Evolutionary conservation across 2,329 filamentous ascomycete genomes (phyloP).

Genomic region (Scopulariopsis brevicaulis): DNA sequence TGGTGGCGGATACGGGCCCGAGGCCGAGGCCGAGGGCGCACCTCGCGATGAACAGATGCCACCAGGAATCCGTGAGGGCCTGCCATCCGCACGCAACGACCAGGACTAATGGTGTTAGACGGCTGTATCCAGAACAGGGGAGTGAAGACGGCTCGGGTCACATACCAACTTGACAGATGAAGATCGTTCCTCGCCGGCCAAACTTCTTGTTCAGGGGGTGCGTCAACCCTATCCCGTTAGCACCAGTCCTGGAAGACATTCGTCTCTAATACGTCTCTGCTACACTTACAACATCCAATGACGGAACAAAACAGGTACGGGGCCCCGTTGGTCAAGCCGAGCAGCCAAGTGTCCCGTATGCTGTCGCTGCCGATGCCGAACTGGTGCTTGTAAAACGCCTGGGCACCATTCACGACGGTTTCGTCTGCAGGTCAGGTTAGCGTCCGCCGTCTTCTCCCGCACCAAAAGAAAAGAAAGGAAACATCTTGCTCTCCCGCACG

Average conservation of each 20-base stretch:
- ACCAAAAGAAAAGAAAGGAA: not conserved
- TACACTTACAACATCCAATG: slow-evolving; percentile 47
- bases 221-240: slow-evolving; percentile 35
- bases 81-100: slow-evolving; percentile 41
- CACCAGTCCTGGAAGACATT: not conserved
- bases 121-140: not conserved
- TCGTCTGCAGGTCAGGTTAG: slow-evolving; percentile 30
- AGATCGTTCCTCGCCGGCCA: slow-evolving; percentile 61
- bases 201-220: slow-evolving; percentile 60
- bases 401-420: slow-evolving; percentile 58
- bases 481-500: no score
- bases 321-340: slow-evolving; percentile 49
- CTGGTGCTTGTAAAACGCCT: slow-evolving; percentile 49
- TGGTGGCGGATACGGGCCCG: slow-evolving; percentile 58
- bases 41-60: slow-evolving; percentile 59
- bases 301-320: slow-evolving; percentile 58
- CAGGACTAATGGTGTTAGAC: slow-evolving; percentile 33
- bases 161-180: slow-evolving; percentile 19
- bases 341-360: slow-evolving; percentile 40
- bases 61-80: slow-evolving; percentile 36
- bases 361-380: slow-evolving; percentile 48
- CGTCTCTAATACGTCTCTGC: no score
- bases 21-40: slow-evolving; percentile 61
- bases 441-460: not conserved
- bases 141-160: not conserved